Conservation (phyloP, 2,329 filamentous ascomycete genomes). For the Botrytis hyacinthi region DNA sequence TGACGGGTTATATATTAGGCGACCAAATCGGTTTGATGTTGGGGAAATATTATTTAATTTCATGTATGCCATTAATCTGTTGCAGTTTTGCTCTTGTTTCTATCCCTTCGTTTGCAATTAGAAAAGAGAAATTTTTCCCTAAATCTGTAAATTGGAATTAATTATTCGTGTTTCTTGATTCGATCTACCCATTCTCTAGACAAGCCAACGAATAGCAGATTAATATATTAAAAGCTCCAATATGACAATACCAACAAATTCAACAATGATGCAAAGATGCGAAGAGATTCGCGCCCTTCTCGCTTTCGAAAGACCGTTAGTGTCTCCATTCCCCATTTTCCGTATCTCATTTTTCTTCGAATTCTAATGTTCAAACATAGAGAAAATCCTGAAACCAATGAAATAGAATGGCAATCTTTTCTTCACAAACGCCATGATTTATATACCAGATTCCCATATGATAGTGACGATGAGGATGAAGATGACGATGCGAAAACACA, state of each 20-base stretch:
- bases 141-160: neutral
- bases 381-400: neutral
- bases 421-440: neutral
- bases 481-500: neutral
- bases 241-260: neutral
- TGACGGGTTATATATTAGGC: neutral
- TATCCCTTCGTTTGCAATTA: neutral
- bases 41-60: neutral
- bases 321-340: neutral
- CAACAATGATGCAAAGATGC: neutral
- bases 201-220: neutral
- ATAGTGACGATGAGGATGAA: neutral
- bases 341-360: neutral
- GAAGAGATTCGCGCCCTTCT: neutral
- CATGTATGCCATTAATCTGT: neutral
- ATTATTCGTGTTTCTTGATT: neutral
- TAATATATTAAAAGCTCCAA: neutral
- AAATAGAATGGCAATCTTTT: neutral
- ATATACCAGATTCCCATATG: neutral
- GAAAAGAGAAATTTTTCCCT: neutral
- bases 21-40: neutral
- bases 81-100: neutral
- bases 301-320: neutral
- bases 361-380: neutral
- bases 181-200: neutral